Conservation (phyloP, 352 stramenopile genomes). For the Blastocystis sp. region DNA sequence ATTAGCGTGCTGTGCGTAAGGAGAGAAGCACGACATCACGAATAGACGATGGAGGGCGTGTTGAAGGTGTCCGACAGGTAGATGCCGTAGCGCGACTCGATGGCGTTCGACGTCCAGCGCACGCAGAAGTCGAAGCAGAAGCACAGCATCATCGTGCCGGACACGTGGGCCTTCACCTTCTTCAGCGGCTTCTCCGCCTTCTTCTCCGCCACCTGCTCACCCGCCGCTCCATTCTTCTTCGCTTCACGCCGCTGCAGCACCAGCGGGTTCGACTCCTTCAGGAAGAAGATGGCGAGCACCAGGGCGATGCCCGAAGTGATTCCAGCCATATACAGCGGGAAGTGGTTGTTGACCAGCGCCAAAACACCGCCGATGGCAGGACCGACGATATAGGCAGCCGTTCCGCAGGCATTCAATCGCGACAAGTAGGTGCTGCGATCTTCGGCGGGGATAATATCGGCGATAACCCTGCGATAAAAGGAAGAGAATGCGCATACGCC, state of each 20-base stretch:
- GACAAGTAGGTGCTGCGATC: constrained; percentile 43
- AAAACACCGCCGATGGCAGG: constrained; percentile 52
- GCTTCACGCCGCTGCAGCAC: constrained; percentile 4
- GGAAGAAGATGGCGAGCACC: constrained; percentile 31
- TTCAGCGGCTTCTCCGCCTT: not conserved
- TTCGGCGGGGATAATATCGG: constrained; percentile 37
- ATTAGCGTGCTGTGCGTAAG: not conserved
- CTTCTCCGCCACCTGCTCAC: not conserved
- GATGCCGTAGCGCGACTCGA: constrained; percentile 50
- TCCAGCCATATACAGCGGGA: constrained; percentile 26
- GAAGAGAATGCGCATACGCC: not conserved
- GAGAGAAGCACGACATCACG: not conserved
- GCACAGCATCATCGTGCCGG: constrained; percentile 3
- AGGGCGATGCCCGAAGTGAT: constrained; percentile 1
- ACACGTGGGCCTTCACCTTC: not conserved
- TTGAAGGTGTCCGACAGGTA: constrained; percentile 45
- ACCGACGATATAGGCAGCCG: constrained; percentile 44
- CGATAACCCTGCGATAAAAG: constrained; percentile 32
- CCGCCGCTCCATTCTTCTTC: not conserved
- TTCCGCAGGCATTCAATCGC: constrained; percentile 44
- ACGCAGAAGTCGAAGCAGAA: constrained; percentile 44
- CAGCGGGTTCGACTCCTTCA: constrained; percentile 60
- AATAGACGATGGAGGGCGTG: not conserved
- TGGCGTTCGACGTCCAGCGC: constrained; percentile 11
- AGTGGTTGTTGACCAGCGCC: constrained; percentile 35